phyloP scores from a whole-genome alignment of 495 filamentous ascomycete species.

The Lasiosphaeriaceae sp. region DNA sequence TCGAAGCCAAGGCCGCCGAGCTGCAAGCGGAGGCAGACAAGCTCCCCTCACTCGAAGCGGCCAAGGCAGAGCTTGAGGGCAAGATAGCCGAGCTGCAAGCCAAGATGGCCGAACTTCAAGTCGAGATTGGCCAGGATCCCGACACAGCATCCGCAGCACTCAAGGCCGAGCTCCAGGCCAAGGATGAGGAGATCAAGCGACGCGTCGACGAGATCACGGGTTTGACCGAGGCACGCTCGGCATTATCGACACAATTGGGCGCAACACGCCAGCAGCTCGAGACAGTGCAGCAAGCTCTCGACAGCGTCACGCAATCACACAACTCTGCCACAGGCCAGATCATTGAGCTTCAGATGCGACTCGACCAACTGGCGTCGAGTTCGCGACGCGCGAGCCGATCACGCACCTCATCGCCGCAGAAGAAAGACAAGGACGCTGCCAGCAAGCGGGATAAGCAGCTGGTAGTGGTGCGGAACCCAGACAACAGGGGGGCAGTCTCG shows the following conservation, averaged over 20 bases:
- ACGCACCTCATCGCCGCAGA: conserved; percentile 26
- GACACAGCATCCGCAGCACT: conserved; percentile 22
- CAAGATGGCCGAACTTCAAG: conserved; percentile 24
- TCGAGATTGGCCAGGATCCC: conserved; percentile 22
- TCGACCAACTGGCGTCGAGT: conserved; percentile 15
- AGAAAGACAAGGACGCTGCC: conserved; percentile 23
- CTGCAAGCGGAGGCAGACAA: conserved; percentile 35
- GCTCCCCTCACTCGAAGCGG: conserved; percentile 24
- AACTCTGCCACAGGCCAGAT: conserved; percentile 18
- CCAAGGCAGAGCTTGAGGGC: conserved; percentile 28
- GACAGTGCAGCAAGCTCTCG: conserved; percentile 14
- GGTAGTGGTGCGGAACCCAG: conserved; percentile 31
- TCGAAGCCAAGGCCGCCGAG: conserved; percentile 27
- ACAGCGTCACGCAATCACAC: conserved; percentile 20
- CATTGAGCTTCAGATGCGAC: conserved; percentile 19
- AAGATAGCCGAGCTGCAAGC: conserved; percentile 20
- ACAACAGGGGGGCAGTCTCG: conserved; percentile 31
- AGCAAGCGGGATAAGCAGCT: conserved; percentile 30
- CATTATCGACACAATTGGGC: conserved; percentile 24
- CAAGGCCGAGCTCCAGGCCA: conserved; percentile 26
- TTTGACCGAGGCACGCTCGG: conserved; percentile 23
- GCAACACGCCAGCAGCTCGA: conserved; percentile 22
- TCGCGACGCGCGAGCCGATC: conserved; percentile 21
- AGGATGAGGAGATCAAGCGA: conserved; percentile 21
- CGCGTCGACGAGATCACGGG: conserved; percentile 24